phyloP scores from a whole-genome alignment of 495 filamentous ascomycete genomes.

The Aspergillus egyptiacus region DNA sequence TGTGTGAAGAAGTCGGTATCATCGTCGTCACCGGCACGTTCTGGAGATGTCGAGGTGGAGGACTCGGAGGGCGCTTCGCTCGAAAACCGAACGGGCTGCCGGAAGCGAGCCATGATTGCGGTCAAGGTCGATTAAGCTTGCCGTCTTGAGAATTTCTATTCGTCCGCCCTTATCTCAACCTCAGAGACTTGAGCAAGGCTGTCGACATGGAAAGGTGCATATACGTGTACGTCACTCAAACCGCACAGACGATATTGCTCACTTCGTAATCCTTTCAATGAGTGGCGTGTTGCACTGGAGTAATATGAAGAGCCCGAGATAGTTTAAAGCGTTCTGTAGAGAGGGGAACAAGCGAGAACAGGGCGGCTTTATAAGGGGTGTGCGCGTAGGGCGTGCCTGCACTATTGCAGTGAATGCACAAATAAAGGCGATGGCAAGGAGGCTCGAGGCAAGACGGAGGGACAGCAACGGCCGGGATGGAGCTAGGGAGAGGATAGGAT shows the following conservation, averaged over 20 bases:
- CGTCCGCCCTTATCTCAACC: slow-evolving; percentile 6
- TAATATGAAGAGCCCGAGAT: neutral
- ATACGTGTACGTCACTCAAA: slow-evolving; percentile 2
- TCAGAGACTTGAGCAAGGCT: slow-evolving; percentile 2
- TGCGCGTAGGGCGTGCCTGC: slow-evolving; percentile 19
- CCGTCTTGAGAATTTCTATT: neutral
- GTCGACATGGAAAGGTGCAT: slow-evolving; percentile 8
- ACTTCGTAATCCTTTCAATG: neutral
- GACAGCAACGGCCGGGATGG: neutral
- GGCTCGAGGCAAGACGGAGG: slow-evolving; percentile 4
- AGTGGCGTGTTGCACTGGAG: neutral
- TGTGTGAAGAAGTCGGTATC: slow-evolving; percentile 88
- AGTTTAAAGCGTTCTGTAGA: neutral
- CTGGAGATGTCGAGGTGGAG: slow-evolving; percentile 79
- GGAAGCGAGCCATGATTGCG: slow-evolving; percentile 35
- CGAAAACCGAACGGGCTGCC: slow-evolving; percentile 36
- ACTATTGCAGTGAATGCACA: slow-evolving; percentile 3
- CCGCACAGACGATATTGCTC: neutral
- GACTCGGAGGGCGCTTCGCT: slow-evolving; percentile 51
- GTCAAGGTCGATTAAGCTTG: neutral
- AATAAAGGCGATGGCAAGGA: slow-evolving; percentile 15
- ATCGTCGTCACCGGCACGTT: slow-evolving; percentile 78
- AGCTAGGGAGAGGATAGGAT: slow-evolving; percentile 3
- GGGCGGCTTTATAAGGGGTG: slow-evolving; percentile 10
- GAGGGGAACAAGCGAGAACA: neutral